Evolutionary conservation across 1,284 basidiomycete species (phyloP).

Genomic region (Vanrija sp.): DNA sequence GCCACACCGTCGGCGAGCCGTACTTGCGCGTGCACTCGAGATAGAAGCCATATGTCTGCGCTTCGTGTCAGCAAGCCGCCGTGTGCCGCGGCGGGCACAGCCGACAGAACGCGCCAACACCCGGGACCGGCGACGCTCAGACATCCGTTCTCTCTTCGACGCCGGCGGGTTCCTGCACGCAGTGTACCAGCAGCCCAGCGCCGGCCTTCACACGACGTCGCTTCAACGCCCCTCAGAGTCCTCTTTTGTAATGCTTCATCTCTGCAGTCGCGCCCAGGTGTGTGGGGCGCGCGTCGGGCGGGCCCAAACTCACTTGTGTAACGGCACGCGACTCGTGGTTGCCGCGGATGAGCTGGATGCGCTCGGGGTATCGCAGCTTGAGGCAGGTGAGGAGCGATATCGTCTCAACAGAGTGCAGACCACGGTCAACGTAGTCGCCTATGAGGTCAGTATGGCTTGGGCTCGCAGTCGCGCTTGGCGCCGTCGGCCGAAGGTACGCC

Average conservation of each 20-base stretch:
- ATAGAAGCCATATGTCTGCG: slow-evolving; percentile 97
- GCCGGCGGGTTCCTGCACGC: slow-evolving; percentile 18
- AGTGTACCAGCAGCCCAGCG: slow-evolving; percentile 13
- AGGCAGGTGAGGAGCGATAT: slow-evolving; percentile 95
- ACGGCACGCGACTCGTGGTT: slow-evolving; percentile 98
- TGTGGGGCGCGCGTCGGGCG: not conserved
- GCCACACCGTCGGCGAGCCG: slow-evolving; percentile 94
- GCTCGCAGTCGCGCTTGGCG: slow-evolving; percentile 1
- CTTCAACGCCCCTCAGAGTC: slow-evolving; percentile 33
- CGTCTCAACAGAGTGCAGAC: slow-evolving; percentile 96
- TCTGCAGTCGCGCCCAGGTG: slow-evolving; percentile 4
- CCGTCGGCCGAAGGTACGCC: not conserved
- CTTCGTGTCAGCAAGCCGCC: not conserved
- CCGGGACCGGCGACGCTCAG: slow-evolving; percentile 26
- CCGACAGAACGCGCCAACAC: no score
- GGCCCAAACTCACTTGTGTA: slow-evolving; percentile 68
- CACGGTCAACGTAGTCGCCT: slow-evolving; percentile 98
- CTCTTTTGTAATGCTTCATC: slow-evolving; percentile 39
- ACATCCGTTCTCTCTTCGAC: slow-evolving; percentile 45
- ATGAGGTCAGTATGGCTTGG: slow-evolving; percentile 12
- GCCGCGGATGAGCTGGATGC: slow-evolving; percentile 93
- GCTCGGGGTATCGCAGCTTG: slow-evolving; percentile 93
- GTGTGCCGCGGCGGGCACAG: not conserved
- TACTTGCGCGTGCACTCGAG: slow-evolving; percentile 98
- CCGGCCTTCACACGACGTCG: slow-evolving; percentile 6